Base-by-base conservation (phyloP, 108 stramenopile species). In the Stephanodiscus minutulus region DNA sequence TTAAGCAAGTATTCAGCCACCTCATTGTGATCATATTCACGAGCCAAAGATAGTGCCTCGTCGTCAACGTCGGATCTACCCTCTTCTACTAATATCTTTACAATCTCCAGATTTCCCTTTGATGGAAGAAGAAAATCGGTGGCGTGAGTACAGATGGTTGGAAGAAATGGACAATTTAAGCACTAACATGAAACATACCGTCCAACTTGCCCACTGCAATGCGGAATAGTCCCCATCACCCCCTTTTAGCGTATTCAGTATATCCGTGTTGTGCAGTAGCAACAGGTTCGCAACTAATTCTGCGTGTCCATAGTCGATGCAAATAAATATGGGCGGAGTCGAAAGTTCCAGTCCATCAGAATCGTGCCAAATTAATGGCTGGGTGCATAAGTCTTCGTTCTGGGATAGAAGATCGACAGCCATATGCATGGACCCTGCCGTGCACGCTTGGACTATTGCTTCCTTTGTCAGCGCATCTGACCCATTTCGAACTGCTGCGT, bases 321-420 rank as follows among this genome's bases (percentile, higher is more conserved):
- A 77, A 53, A 86, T 76, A 36, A 84, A 86, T 27, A 86, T 68
- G 25, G 79, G 58, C 24, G 86, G 81, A 8, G 73, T 81, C 17
- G 18, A 53, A 18, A 78, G 31, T 18, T 78, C 70, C 54, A 71
- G 25, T 10, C 77, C 77, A 24, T 78, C 77, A 11, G 57, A 61
- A 78, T 78, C 77, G 24, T 18, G 18, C 77, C 77, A 78, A 37
- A 53, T 77, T 0, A 77, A 21, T 35, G 61, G 44, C 46, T 64
- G 41, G 22, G 12, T 52, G 46, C 57, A 44, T 41, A 61, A 52
- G 5, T 25, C 47, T 36, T 53, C 52, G 61, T 61, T 33, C 24
- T 60, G 18, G 22, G 57, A 49, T 8, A 71, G 33, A 35, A 71
- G 57, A n/a, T 58, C 57, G 43, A 70, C 55, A 18, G 41, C 44